Conservation (phyloP, 129 eudicot genomes). For the Ambrosia trifida region DNA sequence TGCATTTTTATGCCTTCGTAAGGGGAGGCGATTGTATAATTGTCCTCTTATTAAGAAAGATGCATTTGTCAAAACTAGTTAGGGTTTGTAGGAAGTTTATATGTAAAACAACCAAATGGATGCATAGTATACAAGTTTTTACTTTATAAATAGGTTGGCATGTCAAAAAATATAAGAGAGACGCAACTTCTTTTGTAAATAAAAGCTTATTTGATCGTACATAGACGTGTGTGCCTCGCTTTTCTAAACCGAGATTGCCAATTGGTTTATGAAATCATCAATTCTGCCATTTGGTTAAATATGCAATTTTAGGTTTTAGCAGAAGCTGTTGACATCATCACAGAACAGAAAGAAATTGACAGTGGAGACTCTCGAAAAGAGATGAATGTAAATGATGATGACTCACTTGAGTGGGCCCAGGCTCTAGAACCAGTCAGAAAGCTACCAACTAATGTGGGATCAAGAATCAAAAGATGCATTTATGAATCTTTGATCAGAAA, state of each 20-base stretch:
- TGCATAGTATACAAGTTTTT: no score
- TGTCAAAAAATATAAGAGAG: no score
- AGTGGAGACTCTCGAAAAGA: conserved; percentile 42
- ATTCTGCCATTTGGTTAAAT: no score
- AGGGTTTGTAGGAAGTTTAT: no score
- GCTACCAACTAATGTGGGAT: conserved; percentile 96
- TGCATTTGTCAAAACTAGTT: no score
- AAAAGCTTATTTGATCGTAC: no score
- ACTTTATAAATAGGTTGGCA: no score
- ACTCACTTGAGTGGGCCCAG: conserved; percentile 81
- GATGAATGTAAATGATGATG: conserved; percentile 31
- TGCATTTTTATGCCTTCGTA: neutral
- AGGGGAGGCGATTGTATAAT: neutral
- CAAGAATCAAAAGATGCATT: conserved; percentile 79
- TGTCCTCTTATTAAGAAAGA: neutral
- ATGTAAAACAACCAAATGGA: no score
- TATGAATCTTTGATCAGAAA: conserved; percentile 57
- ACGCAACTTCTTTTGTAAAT: no score
- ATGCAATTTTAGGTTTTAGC: conserved; percentile 88
- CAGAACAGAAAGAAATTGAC: conserved; percentile 54
- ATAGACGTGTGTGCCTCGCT: no score
- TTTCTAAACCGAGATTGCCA: no score
- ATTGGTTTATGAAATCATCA: no score
- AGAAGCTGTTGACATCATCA: conserved; percentile 50
- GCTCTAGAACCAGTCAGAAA: conserved; percentile 92